A percentile compares a stretch with the other conserved stretches of the same genome.
These are phyloP conservation scores for Debaryomyces singareniensis DNA, from an alignment of 1,139 yeast species.

Conservation along the genomic window DNA sequence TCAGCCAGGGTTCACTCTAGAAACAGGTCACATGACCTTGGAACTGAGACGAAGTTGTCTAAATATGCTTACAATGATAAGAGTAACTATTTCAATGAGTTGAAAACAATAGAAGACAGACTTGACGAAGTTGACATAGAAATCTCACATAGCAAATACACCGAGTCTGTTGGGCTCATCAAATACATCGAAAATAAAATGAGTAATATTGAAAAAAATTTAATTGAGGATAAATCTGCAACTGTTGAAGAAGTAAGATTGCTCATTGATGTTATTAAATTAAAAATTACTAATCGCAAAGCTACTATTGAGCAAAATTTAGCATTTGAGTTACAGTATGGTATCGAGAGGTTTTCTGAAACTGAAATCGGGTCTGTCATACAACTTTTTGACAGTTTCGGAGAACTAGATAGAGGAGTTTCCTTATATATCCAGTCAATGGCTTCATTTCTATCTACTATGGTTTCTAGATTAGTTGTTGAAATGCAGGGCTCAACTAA, in stretches of 20 bases:
- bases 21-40: slow-evolving; percentile 45
- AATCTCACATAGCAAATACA: slow-evolving; percentile 55
- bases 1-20: slow-evolving; percentile 52
- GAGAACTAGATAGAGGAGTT: slow-evolving; percentile 34
- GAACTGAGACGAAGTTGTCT: slow-evolving; percentile 8
- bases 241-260: slow-evolving; percentile 27
- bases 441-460: slow-evolving; percentile 25
- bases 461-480: slow-evolving; percentile 31
- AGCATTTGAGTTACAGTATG: slow-evolving; percentile 32
- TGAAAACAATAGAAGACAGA: slow-evolving; percentile 53
- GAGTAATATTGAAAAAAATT: slow-evolving; percentile 15
- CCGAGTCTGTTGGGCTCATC: slow-evolving; percentile 49
- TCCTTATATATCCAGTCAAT: slow-evolving; percentile 31
- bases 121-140: slow-evolving; percentile 63
- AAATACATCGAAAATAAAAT: slow-evolving; percentile 35
- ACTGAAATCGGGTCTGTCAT: slow-evolving; percentile 29
- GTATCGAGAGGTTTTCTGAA: slow-evolving; percentile 24
- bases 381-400: slow-evolving; percentile 31
- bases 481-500: slow-evolving; percentile 42
- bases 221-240: slow-evolving; percentile 3
- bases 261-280: slow-evolving; percentile 35
- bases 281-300: slow-evolving; percentile 34
- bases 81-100: slow-evolving; percentile 31
- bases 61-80: slow-evolving; percentile 11
- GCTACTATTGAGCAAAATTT: slow-evolving; percentile 32